Evolutionary conservation across 371 early-diverging fungal species (phyloP).

Genomic region (Apophysomyces trapeziformis): DNA sequence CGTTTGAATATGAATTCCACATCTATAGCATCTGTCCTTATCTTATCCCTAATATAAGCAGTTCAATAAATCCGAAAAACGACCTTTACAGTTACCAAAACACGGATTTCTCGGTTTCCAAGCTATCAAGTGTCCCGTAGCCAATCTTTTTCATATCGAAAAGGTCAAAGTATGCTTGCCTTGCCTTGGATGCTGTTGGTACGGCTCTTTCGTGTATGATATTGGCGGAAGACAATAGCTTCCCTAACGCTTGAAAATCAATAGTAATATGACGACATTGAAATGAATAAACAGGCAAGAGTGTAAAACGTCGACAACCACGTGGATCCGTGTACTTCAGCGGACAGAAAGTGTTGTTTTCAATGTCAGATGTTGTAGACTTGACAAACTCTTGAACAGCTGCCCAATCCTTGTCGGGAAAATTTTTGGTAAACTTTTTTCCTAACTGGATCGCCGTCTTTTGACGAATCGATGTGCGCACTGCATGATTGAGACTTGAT

Average conservation of each 20-base stretch:
- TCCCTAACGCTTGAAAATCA: conserved; percentile 9
- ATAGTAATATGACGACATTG: conserved; percentile 1
- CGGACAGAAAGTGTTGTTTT: background rate
- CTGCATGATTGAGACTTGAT: too few relatives aligned
- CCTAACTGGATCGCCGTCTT: too few relatives aligned
- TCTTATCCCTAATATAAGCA: background rate
- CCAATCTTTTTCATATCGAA: conserved; percentile 11
- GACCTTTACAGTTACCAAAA: background rate
- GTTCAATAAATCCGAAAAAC: background rate
- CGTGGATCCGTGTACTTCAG: conserved; percentile 10
- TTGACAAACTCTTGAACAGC: background rate
- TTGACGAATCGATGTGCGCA: too few relatives aligned
- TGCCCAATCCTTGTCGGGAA: background rate
- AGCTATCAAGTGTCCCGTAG: background rate
- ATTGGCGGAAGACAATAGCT: background rate
- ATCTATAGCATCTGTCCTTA: conserved; percentile 5
- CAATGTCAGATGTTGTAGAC: background rate
- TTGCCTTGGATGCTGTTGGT: background rate
- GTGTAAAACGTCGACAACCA: conserved; percentile 8
- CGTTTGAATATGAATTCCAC: conserved; percentile 9
- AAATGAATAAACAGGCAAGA: conserved; percentile 3
- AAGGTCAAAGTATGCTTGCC: conserved; percentile 4
- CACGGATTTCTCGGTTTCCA: conserved; percentile 8
- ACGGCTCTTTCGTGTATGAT: background rate
- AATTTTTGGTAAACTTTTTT: too few relatives aligned